Evolutionary conservation across 768 basidiomycete species (phyloP), one percentile per base, ranked within the genome.

Genomic region (Kwoniella heveanensis): DNA sequence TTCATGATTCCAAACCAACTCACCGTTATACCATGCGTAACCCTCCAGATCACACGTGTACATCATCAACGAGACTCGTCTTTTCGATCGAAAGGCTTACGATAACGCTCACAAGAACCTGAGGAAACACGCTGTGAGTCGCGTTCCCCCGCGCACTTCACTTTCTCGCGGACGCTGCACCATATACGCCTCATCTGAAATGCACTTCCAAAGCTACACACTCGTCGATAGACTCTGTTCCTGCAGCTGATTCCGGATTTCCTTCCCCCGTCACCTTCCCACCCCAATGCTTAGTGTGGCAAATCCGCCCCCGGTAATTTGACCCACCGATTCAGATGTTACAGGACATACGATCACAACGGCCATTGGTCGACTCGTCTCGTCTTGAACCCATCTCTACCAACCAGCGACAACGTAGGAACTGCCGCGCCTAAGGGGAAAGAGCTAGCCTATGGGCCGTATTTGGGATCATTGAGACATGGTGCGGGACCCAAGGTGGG

Each of bases 361-460:
- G 69, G 69, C 25, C 60, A 67, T 19, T 70, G 69, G 69, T 60
- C 62, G 21, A 67, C 63, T 19, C 58, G 64, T 24, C 57, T 67
- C 32, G 54, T 55, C 1, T 49, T 70, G 24, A 30, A 44, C n/a
- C 58, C 58, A 29, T 17, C 21, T 15, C n/a, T n/a, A n/a, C n/a
- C n/a, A n/a, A n/a, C n/a, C n/a, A 25, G 17, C 1, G 36, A 29
- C 15, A 52, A 57, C 4, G 58, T 51, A 5, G 30, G 37, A 7
- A 9, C 39, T 4, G 17, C 39, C 15, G 6, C 17, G 3, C 47
- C 30, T 1, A 54, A 57, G 21, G 49, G 25, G 12, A 62, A 62
- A 49, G 66, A 70, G 30, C 12, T 67, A 52, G 69, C 66, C 10
- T 70, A 70, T 60, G 63, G 66, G 30, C 69, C 69, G n/a, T 67